Conservation (phyloP, 169 alveolate species). For the Plasmodium vivax region DNA sequence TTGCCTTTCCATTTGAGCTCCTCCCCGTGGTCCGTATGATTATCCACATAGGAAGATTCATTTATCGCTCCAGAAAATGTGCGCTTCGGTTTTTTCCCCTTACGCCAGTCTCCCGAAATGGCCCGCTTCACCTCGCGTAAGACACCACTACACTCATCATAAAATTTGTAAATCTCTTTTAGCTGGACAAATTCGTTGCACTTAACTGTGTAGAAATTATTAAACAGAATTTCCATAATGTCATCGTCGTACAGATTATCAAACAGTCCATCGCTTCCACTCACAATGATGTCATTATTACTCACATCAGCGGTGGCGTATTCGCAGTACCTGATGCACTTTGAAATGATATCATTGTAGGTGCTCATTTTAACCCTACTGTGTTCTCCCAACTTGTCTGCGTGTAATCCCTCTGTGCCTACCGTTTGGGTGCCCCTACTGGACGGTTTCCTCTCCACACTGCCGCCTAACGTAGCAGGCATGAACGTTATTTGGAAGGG, state of each 20-base stretch:
- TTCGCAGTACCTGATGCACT: conserved; percentile 62
- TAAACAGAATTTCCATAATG: conserved; percentile 45
- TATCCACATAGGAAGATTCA: neutral
- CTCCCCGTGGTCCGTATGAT: neutral
- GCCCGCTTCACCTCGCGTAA: neutral
- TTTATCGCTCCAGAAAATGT: neutral
- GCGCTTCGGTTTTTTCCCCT: neutral
- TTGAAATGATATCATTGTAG: conserved; percentile 50
- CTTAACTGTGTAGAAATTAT: conserved; percentile 46
- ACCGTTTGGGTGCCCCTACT: neutral
- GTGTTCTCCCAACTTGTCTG: neutral
- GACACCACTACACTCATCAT: conserved; percentile 11
- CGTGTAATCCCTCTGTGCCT: neutral
- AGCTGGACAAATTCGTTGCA: conserved; percentile 34
- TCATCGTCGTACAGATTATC: conserved; percentile 74
- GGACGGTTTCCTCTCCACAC: neutral
- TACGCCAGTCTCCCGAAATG: neutral
- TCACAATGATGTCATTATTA: conserved; percentile 42
- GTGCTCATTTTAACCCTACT: conserved; percentile 31
- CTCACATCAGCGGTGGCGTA: conserved; percentile 28
- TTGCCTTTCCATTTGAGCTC: neutral
- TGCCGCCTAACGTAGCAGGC: conserved; percentile 15
- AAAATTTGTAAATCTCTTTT: conserved; percentile 11
- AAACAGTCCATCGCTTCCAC: conserved; percentile 74
- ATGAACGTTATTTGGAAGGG: conserved; percentile 69